Base-by-base conservation (phyloP, 306 rosid species). In the Trifolium pratense region DNA sequence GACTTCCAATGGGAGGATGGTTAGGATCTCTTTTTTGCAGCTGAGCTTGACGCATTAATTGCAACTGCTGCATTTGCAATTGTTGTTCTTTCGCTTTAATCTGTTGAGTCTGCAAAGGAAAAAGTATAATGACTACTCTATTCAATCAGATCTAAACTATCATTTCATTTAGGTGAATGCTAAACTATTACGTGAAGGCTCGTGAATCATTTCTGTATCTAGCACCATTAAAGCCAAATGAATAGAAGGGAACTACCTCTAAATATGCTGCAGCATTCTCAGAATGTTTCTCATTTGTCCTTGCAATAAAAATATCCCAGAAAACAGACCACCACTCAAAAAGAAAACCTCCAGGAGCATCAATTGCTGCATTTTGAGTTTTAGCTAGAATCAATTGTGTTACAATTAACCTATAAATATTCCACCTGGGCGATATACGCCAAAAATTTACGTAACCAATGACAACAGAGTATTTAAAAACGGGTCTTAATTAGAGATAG, bases 261-360 rank as follows among this genome's bases (percentile, higher is more conserved):
- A 93, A 85, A 71, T 93, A 93, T 14, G 88, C 90, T 21, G 96
- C 96, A 68, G 98, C 98, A 59, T 90, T 46, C 81, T 93, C 97
- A 1, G 98, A 93, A 89, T 93, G 98, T 80, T 91, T 91, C 68
- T 93, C 97, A 17, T 93, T 93, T 17, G 98, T 88, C 81, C 97
- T 88, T 0, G 97, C 91, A 66, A 91, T 93, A 68, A 93, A 91
- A 78, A 91, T 91, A 79, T 93, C 97, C 97, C 97, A 93, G 73
- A 91, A 91, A 72, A 93, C 98, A 84, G 96, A 93, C 98, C 98
- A 93, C 98, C 97, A 93, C 85, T 93, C 97, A 26, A 86, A 93
- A 69, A 93, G 96, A 76, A 91, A 93, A 40, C 98, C 98, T 31
- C 97, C 96, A 58, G 97, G 98, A 66, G 97, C 98, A 91, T 93